Evolutionary conservation across 345 rosid genomes (phyloP).

Genomic region (Brassica nigra): DNA sequence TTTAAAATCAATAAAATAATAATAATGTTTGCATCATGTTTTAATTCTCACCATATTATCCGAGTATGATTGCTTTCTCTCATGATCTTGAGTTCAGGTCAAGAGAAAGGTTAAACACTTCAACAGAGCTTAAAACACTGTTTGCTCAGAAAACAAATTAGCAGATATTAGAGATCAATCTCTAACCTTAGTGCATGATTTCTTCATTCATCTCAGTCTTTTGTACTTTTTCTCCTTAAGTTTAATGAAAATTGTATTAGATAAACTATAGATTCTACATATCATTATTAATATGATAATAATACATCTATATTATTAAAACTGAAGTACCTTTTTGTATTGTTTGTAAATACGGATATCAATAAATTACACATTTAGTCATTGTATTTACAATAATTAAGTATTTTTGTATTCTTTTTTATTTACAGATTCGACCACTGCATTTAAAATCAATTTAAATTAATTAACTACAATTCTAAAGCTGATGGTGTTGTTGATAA

Average conservation of each 20-base stretch:
- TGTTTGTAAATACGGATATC: no score
- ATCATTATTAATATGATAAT: background rate
- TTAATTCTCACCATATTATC: background rate
- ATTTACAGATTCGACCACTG: no score
- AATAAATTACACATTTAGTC: no score
- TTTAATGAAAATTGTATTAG: slow-evolving; percentile 15
- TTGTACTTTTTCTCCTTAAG: background rate
- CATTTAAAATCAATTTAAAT: no score
- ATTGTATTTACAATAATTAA: no score
- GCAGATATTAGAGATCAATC: slow-evolving; percentile 7
- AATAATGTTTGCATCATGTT: background rate
- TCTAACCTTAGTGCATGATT: slow-evolving; percentile 11
- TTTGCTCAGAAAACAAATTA: background rate
- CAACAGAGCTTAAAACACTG: slow-evolving; percentile 7
- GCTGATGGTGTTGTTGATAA: no score
- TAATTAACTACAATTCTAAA: no score
- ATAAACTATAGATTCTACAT: slow-evolving; percentile 31
- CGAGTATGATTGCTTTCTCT: slow-evolving; percentile 10
- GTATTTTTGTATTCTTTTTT: no score
- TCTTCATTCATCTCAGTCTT: background rate
- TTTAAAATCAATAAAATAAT: background rate
- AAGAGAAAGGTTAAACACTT: slow-evolving; percentile 37
- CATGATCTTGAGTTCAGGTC: slow-evolving; percentile 45
- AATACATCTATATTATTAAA: no score
- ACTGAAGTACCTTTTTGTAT: no score